Evolutionary conservation across 352 stramenopile genomes (phyloP), one percentile per base, ranked within the genome.

Genomic region (Phytophthora macrochlamydospora): DNA sequence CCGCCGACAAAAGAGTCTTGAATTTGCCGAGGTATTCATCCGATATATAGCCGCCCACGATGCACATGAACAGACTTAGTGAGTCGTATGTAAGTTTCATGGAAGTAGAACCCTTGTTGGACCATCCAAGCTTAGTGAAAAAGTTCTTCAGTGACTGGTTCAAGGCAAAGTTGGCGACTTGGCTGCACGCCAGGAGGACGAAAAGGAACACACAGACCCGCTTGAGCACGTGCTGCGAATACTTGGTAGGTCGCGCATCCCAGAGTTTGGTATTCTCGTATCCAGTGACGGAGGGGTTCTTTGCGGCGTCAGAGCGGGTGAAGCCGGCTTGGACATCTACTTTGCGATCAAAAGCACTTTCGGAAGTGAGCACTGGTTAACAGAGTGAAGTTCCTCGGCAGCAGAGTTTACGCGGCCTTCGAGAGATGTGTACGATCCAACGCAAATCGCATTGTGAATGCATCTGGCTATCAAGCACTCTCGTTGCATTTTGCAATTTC

Each of bases 31-130:
- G 80, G 28, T 69, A 69, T 38, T 89, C 79, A 43, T 90, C 81
- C 9, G 77, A 73, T n/a, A 87, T 59, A 75, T 87, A 88, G 0
- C 70, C 79, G 14, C 75, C 81, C 8, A 90, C 73, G 50, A 90
- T 67, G 38, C 78, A 79, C 44, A 79, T 68, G 62, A 89, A 69
- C 62, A 89, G 84, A 24, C 69, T 83, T 46, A 90, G 72, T n/a
- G 78, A 87, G 40, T 81, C 81, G 77, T 73, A 89, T 12, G 80
- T 86, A 40, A 69, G 77, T 67, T 89, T 87, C 77, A 91, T 79
- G 35, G 62, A 81, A 29, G 80, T 71, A 9, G 73, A 86, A 11
- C 80, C 79, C 88, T 77, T 13, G 76, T 70, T 84, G 31, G 59
- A 73, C 79, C 78, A 91, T 24, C 74, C 75, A 31, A 91, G 59